Evolutionary conservation across 2,329 filamentous ascomycete species (phyloP).

Genomic region (Sporothrix luriei): DNA sequence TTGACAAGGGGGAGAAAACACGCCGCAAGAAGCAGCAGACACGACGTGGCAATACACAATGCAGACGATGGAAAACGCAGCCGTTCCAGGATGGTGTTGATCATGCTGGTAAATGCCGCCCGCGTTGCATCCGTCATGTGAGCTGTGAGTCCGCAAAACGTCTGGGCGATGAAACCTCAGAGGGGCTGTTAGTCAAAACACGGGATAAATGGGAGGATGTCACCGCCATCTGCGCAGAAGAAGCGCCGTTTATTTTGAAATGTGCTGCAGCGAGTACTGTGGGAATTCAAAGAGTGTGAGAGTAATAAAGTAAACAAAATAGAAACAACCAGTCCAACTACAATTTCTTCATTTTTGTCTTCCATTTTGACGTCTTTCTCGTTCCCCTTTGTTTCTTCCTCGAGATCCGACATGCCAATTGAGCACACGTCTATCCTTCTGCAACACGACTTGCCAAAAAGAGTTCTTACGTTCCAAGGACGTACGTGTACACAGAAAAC

Average conservation of each 20-base stretch:
- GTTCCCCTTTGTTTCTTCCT: too few species aligned
- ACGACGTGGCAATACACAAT: neutral
- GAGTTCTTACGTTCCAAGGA: neutral
- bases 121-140: neutral
- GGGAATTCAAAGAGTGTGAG: neutral
- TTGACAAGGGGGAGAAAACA: neutral
- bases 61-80: neutral
- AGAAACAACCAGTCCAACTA: neutral
- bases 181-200: neutral
- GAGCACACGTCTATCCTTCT: neutral
- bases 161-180: conserved; percentile 16
- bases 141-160: neutral
- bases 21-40: neutral
- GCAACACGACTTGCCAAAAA: conserved; percentile 15
- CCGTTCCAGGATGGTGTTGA: conserved; percentile 5
- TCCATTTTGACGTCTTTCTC: neutral
- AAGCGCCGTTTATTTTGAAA: neutral
- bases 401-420: neutral
- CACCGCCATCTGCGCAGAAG: too few species aligned
- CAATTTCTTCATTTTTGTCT: too few species aligned
- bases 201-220: neutral
- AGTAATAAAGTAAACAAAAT: neutral
- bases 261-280: neutral
- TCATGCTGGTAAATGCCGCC: neutral
- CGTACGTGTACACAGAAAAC: conserved; percentile 12